phyloP scores from a whole-genome alignment of 169 alveolate species.

The Eimeria mitis region DNA sequence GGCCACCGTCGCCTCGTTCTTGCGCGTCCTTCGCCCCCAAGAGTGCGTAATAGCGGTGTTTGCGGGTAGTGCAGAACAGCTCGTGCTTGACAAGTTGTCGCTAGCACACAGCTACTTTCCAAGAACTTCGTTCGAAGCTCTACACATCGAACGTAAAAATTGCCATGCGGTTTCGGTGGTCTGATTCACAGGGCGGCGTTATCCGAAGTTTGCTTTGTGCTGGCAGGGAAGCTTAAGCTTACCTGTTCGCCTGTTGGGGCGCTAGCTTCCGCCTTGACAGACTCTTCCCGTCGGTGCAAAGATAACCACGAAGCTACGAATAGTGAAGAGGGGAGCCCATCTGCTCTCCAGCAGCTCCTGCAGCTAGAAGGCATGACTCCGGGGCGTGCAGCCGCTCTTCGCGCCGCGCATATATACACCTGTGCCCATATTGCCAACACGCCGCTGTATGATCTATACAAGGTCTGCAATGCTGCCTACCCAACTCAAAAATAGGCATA shows the following conservation, averaged over 20 bases:
- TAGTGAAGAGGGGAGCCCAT: constrained; percentile 27
- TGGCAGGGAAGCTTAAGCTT: constrained; percentile 63
- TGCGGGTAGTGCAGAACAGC: neutral
- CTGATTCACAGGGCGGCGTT: constrained; percentile 45
- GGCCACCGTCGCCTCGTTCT: constrained; percentile 60
- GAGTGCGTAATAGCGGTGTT: neutral
- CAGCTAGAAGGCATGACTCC: constrained; percentile 73
- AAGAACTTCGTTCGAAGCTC: neutral
- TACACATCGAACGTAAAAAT: neutral
- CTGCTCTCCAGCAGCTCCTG: constrained; percentile 33
- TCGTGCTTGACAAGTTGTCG: neutral
- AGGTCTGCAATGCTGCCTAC: constrained; percentile 20
- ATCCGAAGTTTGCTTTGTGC: constrained; percentile 39
- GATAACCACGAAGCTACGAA: neutral
- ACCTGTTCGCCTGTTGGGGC: constrained; percentile 37
- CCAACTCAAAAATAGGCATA: neutral
- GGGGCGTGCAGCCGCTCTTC: constrained; percentile 48
- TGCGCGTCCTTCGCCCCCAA: constrained; percentile 65
- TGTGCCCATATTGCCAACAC: constrained; percentile 33
- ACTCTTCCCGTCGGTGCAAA: neutral
- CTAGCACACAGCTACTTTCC: neutral
- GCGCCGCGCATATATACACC: constrained; percentile 34
- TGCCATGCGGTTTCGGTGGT: neutral
- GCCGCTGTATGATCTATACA: constrained; percentile 23
- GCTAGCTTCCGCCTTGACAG: constrained; percentile 21